Base-by-base conservation (phyloP, 805 yeast species). In the Yarrowia alimentaria region DNA sequence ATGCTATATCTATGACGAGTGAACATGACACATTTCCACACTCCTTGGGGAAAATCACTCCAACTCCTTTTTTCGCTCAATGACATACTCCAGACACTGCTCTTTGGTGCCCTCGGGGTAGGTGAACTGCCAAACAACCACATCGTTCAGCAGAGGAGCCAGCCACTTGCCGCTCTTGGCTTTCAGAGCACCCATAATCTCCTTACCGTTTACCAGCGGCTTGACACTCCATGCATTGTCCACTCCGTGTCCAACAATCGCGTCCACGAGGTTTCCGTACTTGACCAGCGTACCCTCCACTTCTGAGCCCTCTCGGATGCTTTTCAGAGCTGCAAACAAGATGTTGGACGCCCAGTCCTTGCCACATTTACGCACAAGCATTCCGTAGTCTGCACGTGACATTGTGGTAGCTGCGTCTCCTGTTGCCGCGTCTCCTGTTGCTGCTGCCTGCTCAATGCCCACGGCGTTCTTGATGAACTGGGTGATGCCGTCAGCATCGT, bases 91-190 rank as follows among this genome's bases (percentile, higher is more conserved):
- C 33, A 81, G 54, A 61, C 88, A 75, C 19, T 84, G 84, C 1
- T 75, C 79, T 43, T 68, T 70, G 0, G 73, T 63, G 7, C 73
- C 73, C 0, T 59, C 61, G 0, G 95, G 95, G 59, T 88, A 65
- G 56, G 83, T 89, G 51, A 90, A 68, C 67, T 90, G 96, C 89
- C 90, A 85, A 14, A 72, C 65, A 24, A 87, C 64, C 5, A 85
- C 72, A 35, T 73, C 65, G 6, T 78, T 78, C 53, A 79, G 74
- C 7, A 81, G 66, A 7, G 65, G 66, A 7, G 78, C 72, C 75
- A 91, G 72, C 96, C 97, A 89, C 5, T 90, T 89, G 0, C 99
- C 99, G 0, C 91, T 86, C 60, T 83, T 84, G 7, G 38, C 53
- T 17, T 72, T 67, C 21, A 85, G 64, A 16, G 70, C 64, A 33